phyloP scores from a whole-genome alignment of 2,329 filamentous ascomycete species.

The Ceratocystis colombiana region DNA sequence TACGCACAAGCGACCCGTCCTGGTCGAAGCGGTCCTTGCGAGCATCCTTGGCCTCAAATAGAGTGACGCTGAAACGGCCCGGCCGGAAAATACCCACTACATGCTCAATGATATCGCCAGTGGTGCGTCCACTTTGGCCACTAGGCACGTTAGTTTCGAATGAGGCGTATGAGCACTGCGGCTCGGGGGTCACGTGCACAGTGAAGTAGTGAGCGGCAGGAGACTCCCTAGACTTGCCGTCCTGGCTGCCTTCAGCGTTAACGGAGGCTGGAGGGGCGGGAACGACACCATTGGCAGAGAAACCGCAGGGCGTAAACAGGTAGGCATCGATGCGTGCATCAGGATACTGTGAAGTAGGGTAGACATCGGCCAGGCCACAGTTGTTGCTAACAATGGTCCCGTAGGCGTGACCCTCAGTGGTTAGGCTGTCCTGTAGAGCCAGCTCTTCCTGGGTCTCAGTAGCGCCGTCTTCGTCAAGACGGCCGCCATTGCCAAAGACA shows the following conservation, averaged over 20 bases:
- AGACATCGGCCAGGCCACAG: constrained; percentile 82
- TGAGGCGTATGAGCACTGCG: constrained; percentile 91
- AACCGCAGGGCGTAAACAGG: constrained; percentile 91
- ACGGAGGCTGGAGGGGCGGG: constrained; percentile 55
- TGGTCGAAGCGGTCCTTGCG: constrained; percentile 18
- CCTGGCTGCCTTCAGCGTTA: constrained; percentile 31
- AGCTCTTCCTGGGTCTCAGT: constrained; percentile 36
- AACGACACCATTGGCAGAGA: constrained; percentile 92
- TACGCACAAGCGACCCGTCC: constrained; percentile 32
- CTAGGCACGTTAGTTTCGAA: constrained; percentile 98
- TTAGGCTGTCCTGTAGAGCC: constrained; percentile 56
- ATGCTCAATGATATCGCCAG: constrained; percentile 81
- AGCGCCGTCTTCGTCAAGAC: constrained; percentile 44
- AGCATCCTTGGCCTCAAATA: constrained; percentile 75
- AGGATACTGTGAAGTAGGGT: constrained; percentile 75
- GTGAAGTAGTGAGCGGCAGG: constrained; percentile 83
- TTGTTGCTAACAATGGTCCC: constrained; percentile 84
- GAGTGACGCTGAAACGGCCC: constrained; percentile 91
- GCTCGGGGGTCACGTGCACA: constrained; percentile 94
- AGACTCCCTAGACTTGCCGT: constrained; percentile 13
- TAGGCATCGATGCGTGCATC: constrained; percentile 93
- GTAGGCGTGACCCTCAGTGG: constrained; percentile 86
- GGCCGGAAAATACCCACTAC: constrained; percentile 95
- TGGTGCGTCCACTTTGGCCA: constrained; percentile 76
- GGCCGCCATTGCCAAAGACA: constrained; percentile 62